Conservation (phyloP, 2,329 filamentous ascomycete species). For the Rutstroemia sp. region DNA sequence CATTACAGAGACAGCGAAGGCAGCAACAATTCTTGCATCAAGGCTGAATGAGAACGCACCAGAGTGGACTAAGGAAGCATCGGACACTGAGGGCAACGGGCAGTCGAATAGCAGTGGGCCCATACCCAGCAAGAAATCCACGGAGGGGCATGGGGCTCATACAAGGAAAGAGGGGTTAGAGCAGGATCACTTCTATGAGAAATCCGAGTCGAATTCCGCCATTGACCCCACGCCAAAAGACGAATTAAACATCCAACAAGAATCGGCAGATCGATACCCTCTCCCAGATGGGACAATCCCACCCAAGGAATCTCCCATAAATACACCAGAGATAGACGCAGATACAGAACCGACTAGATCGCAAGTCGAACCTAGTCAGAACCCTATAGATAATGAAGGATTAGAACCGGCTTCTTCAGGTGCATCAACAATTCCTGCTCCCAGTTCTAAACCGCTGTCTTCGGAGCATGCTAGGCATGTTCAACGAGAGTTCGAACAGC, state of each 20-base stretch:
- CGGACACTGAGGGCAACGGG: conserved; percentile 8
- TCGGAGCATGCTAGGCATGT: conserved; percentile 37
- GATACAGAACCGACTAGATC: conserved; percentile 30
- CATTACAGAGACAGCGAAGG: conserved; percentile 52
- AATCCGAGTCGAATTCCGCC: conserved; percentile 34
- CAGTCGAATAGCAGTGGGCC: conserved; percentile 16
- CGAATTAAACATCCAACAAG: conserved; percentile 38
- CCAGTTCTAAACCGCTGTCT: conserved; percentile 25
- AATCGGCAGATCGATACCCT: conserved; percentile 35
- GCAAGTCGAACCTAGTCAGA: conserved; percentile 30
- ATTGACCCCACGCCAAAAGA: conserved; percentile 31
- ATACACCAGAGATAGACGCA: conserved; percentile 22
- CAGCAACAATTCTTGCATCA: conserved; percentile 50
- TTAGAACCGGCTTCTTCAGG: conserved; percentile 33
- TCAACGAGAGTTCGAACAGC: conserved; percentile 41
- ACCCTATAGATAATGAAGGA: conserved; percentile 25
- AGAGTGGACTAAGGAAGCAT: conserved; percentile 23
- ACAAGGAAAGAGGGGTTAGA: conserved; percentile 32
- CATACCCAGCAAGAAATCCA: conserved; percentile 25
- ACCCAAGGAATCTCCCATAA: conserved; percentile 24
- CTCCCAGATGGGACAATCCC: conserved; percentile 45
- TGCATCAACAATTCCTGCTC: conserved; percentile 35
- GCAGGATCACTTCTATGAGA: conserved; percentile 44
- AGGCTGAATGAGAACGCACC: conserved; percentile 44
- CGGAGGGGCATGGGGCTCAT: conserved; percentile 20